Evolutionary conservation across 1,284 basidiomycete genomes (phyloP).

Genomic region (Lentinus polychrous): DNA sequence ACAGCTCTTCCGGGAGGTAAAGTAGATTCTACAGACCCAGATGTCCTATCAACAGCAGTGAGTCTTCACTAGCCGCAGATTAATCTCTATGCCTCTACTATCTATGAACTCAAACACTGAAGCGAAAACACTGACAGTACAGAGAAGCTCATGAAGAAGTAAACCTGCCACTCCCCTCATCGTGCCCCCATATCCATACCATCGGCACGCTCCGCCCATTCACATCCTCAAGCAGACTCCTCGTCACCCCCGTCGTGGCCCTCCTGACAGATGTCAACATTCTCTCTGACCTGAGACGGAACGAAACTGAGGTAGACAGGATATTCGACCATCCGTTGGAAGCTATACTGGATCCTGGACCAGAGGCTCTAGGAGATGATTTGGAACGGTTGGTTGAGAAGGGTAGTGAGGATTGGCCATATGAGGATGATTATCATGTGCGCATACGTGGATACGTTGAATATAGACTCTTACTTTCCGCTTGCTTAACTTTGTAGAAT

Average conservation of each 20-base stretch:
- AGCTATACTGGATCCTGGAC: conserved; percentile 55
- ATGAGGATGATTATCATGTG: conserved; percentile 62
- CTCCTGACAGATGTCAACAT: conserved; percentile 51
- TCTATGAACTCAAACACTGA: neutral
- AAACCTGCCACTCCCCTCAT: conserved; percentile 48
- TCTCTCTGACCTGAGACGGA: conserved; percentile 46
- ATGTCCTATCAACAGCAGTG: conserved; percentile 69
- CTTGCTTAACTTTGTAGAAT: conserved; percentile 32
- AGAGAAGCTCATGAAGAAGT: conserved; percentile 84
- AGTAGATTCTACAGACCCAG: conserved; percentile 59
- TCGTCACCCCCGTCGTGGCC: conserved; percentile 70
- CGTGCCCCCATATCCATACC: conserved; percentile 43
- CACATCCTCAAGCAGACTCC: conserved; percentile 54
- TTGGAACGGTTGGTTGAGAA: conserved; percentile 45
- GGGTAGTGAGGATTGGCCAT: conserved; percentile 73
- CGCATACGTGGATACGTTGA: conserved; percentile 9
- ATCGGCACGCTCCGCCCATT: conserved; percentile 69
- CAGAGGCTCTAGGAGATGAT: conserved; percentile 32
- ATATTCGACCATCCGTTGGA: conserved; percentile 79
- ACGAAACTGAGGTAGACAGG: conserved; percentile 62
- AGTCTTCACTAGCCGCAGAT: conserved; percentile 19
- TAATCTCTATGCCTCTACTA: conserved; percentile 3
- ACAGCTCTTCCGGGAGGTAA: conserved; percentile 83
- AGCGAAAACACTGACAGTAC: conserved; percentile 35
- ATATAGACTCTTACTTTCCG: neutral